Evolutionary conservation across 805 yeast genomes (phyloP), one percentile per base, ranked within the genome.

Genomic region (Metschnikowia henanensis): DNA sequence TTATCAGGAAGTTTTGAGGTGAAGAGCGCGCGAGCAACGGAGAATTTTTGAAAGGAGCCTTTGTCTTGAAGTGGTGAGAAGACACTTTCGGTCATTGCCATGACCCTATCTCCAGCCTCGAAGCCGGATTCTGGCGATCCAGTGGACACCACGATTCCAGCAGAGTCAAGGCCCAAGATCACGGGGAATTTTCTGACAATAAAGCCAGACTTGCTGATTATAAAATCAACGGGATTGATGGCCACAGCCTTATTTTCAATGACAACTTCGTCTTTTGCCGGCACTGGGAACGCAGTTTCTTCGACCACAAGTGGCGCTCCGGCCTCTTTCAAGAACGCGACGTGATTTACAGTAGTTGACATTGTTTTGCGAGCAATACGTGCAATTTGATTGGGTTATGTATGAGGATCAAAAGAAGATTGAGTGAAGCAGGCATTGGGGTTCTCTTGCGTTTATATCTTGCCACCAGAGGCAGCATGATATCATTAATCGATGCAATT

Each of bases 41-140:
- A 40, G 39, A 40, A 45, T 20, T 31, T 30, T 28, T 45, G 49
- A 34, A 45, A 45, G 13, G 39, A 44, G 10, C 49, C 49, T 33
- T 45, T 45, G 12, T 45, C 44, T 25, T 37, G 45, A 10, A 36
- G 26, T 10, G 49, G 49, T 9, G 49, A 26, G 19, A 45, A 45
- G 7, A 45, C 22, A 16, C 49, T 37, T 28, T 45, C 49, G 8
- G 49, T 38, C 35, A 40, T 30, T 18, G 49, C 45, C 10, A 40
- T 17, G 8, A 45, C 49, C 6, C 49, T 41, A 37, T 45, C 49
- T 6, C 45, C 49, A 10, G 23, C 30, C 12, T 32, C 22, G 21
- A 39, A 40, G 13, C 21, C 18, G 12, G 8, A 16, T 7, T 25
- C 40, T 4, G 37, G 33, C 18, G 36, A 8, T 9, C 49, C 49